Percentiles rank a stretch among this genome's conserved stretches.
These are phyloP conservation scores for Paxillus ammoniavirescens DNA, from an alignment of 768 basidiomycete species.

Conservation along the genomic window DNA sequence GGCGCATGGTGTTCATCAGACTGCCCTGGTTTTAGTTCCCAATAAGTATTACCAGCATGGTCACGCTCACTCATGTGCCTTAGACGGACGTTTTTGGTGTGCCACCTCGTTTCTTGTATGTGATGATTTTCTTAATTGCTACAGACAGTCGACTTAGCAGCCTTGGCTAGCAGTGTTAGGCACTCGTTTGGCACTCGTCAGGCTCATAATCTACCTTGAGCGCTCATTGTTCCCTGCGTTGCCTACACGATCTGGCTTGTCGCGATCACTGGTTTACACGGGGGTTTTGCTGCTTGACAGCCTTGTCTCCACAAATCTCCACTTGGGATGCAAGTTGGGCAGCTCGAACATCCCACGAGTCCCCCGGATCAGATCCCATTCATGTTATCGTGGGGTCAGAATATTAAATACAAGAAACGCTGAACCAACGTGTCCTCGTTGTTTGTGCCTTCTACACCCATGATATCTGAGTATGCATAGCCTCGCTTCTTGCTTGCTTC, in stretches of 20 bases:
- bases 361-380: neutral
- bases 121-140: too few species aligned
- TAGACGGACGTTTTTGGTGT: neutral
- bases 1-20: neutral
- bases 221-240: too few species aligned
- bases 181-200: too few species aligned
- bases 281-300: neutral
- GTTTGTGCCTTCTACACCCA: neutral
- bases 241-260: too few species aligned
- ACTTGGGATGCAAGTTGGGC: neutral
- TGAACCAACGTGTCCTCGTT: neutral
- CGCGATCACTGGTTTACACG: too few species aligned
- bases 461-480: neutral
- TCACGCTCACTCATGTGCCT: constrained; percentile 4
- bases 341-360: neutral
- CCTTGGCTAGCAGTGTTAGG: too few species aligned
- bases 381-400: neutral
- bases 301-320: neutral
- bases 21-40: neutral
- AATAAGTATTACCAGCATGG: neutral
- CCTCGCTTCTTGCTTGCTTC: neutral
- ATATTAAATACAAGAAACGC: neutral
- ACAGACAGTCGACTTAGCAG: too few species aligned
- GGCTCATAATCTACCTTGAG: too few species aligned
- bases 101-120: too few species aligned